phyloP scores from a whole-genome alignment of 768 basidiomycete species.

The Cystofilobasidium macerans region DNA sequence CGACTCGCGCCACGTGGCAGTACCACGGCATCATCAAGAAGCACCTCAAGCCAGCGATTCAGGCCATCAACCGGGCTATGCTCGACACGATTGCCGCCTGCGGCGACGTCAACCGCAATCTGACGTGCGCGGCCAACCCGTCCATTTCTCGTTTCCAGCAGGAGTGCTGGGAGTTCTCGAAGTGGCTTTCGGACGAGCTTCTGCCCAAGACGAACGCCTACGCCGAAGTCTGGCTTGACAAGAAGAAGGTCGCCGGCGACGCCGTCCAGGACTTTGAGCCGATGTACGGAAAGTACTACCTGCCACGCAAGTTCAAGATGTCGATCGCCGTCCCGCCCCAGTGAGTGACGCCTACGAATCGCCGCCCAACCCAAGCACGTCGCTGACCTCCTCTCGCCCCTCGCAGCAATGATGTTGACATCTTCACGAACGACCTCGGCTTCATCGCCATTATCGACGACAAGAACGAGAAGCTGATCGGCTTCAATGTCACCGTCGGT shows the following conservation, averaged over 20 bases:
- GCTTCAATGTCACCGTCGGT: conserved; percentile 88
- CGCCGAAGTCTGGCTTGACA: conserved; percentile 98
- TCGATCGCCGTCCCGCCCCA: conserved; percentile 2
- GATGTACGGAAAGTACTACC: conserved; percentile 92
- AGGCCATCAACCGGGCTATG: conserved; percentile 80
- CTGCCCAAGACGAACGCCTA: conserved; percentile 86
- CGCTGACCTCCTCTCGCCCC: conserved; percentile 44
- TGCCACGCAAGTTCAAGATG: conserved; percentile 68
- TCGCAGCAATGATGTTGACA: conserved; percentile 89
- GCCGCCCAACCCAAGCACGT: not conserved
- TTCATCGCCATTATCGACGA: conserved; percentile 81
- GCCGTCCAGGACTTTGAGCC: conserved; percentile 92
- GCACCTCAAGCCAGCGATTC: conserved; percentile 90
- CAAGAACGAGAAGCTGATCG: conserved; percentile 60
- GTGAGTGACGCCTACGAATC: not conserved
- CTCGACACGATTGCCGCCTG: conserved; percentile 96
- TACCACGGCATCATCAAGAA: conserved; percentile 98
- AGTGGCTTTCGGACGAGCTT: conserved; percentile 69
- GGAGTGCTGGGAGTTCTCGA: conserved; percentile 73
- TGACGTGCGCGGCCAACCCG: conserved; percentile 83
- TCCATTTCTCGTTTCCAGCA: conserved; percentile 73
- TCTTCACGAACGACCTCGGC: conserved; percentile 90
- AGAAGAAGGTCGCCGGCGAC: conserved; percentile 88
- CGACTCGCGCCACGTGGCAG: conserved; percentile 96
- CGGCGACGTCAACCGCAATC: conserved; percentile 91